These are phyloP conservation scores for Alnus glutinosa DNA, from an alignment of 306 rosid species.

Conservation along the genomic window DNA sequence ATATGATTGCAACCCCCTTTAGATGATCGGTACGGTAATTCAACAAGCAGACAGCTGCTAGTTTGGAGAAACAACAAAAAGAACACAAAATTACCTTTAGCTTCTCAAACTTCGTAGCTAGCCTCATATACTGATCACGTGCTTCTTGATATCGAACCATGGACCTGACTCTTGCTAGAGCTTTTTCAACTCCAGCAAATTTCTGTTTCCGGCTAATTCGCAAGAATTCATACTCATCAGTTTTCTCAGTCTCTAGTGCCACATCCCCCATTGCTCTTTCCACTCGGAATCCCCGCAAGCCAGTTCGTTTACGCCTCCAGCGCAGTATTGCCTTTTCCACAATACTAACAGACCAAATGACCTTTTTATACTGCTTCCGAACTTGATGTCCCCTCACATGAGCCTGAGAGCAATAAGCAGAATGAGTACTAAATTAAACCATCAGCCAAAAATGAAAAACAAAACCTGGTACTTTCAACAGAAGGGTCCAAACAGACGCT, in stretches of 20 bases:
- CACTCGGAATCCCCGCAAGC: slow-evolving; percentile 66
- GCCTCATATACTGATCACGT: slow-evolving; percentile 66
- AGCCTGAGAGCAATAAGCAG: slow-evolving; percentile 47
- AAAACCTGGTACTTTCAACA: background rate
- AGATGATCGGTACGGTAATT: background rate
- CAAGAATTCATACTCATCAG: slow-evolving; percentile 68
- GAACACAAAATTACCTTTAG: slow-evolving; percentile 40
- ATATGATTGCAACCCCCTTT: background rate
- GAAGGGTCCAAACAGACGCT: background rate
- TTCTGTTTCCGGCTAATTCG: slow-evolving; percentile 65
- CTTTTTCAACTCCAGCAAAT: slow-evolving; percentile 59
- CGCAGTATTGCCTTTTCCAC: slow-evolving; percentile 74
- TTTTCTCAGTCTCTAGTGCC: slow-evolving; percentile 35
- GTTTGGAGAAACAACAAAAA: background rate
- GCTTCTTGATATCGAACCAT: slow-evolving; percentile 69
- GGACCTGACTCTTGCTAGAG: slow-evolving; percentile 64
- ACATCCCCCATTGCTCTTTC: slow-evolving; percentile 35
- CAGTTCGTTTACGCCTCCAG: slow-evolving; percentile 68
- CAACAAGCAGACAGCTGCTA: background rate
- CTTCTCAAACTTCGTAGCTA: slow-evolving; percentile 47
- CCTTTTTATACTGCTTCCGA: slow-evolving; percentile 63
- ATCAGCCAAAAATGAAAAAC: background rate
- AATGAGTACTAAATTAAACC: slow-evolving; percentile 8
- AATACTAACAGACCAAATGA: slow-evolving; percentile 74
- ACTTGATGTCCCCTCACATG: slow-evolving; percentile 74